Evolutionary conservation across 768 basidiomycete genomes (phyloP), one percentile per base, ranked within the genome.

Genomic region (Mrakia hoshinonis): DNA sequence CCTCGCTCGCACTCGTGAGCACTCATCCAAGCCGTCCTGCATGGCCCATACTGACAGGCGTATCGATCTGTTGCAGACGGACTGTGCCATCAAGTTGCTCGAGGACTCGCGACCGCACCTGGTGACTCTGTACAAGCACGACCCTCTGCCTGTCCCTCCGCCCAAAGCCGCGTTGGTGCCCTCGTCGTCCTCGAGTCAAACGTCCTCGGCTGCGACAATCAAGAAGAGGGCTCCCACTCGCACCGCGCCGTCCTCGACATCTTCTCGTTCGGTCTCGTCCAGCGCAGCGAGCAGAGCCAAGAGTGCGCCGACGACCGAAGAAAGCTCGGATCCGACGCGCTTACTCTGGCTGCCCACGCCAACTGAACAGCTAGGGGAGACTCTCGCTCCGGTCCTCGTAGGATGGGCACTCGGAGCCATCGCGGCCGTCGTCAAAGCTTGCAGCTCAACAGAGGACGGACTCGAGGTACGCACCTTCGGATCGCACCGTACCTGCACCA

Each of bases 1-100:
- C 55, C 24, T 52, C 67, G n/a, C 29, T 68, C 3, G 34, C 36
- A 0, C 24, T 68, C 31, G 67, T 68, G 58, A 22, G 67, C 39
- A 13, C 66, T n/a, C n/a, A n/a, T n/a, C n/a, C n/a, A n/a, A n/a
- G n/a, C n/a, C n/a, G n/a, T n/a, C n/a, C n/a, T n/a, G n/a, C n/a
- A n/a, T n/a, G n/a, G n/a, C n/a, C n/a, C n/a, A 29, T 26, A 10
- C 66, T 13, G 26, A 9, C 10, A 54, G 10, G 22, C 15, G 10
- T 29, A 22, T 68, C 29, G 22, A 3, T 39, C 29, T 10, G 54
- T 3, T n/a, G 18, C n/a, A 68, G 67, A 34, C 10, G n/a, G 52
- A 58, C 26, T n/a, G n/a, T 7, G n/a, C 67, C 5, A 12, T 68
- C 38, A 36, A 6, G 4, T 39, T 68, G n/a, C 43, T 68, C 24